Evolutionary conservation across 306 rosid species (phyloP), one percentile per base, ranked within the genome.

Genomic region (Quercus aquifolioides): DNA sequence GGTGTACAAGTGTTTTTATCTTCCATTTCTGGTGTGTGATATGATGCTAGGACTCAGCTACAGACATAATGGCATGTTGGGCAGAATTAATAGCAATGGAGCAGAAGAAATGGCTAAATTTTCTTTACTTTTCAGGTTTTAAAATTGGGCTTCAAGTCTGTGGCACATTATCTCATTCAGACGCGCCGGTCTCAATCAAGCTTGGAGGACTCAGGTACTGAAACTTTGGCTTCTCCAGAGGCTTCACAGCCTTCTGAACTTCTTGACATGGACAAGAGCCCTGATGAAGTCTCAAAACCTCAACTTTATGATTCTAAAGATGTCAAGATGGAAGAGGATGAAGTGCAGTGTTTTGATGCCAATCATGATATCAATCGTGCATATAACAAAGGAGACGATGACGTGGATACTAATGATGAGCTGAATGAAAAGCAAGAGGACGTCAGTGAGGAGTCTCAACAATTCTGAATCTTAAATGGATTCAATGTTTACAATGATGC

Each of bases 121-220:
- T 46, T 49, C 26, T 75, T 67, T 69, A 18, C 52, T 64, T 7
- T 9, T 38, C 17, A 87, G 90, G 90, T 77, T 21, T 8, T 15
- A 4, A 79, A 76, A 57, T 68, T 79, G 74, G 90, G 90, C 55
- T 87, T 81, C 85, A 87, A 87, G 82, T 87, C 88, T 35, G 84
- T 87, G 77, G 90, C 90, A 20, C 90, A 87, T 71, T 84, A 81
- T 82, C 90, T 87, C 63, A 84, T 87, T 77, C 84, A 87, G 82
- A 81, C 83, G 49, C 63, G n/a, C 6, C 21, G 77, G n/a, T 23
- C 56, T 67, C 43, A 30, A 9, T 21, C 26, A 71, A 76, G 63
- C 68, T 33, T 30, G 8, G 77, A 55, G 69, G 75, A 73, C 81
- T 49, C 75, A 11, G 76, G 64, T 59, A 49, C 69, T 26, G 80